Evolutionary conservation across 2,329 filamentous ascomycete genomes (phyloP), one percentile per base, ranked within the genome.

Genomic region (Aspergillus fischeri): DNA sequence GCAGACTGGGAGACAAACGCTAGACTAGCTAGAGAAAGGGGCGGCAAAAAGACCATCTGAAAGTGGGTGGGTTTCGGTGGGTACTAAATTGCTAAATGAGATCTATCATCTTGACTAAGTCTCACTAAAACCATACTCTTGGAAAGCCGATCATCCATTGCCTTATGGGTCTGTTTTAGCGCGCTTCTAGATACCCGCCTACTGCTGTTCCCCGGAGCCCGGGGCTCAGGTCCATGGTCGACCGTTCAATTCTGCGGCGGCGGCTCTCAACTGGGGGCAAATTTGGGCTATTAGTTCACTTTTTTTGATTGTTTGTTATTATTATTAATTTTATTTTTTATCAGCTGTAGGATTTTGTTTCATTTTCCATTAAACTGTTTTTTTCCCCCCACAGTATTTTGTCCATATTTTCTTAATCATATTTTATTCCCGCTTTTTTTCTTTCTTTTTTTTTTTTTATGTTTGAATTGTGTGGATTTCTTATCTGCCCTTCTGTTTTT

Each of bases 51-150:
- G 32, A 38, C 32, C 32, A 38, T 38, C 14, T 38, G 14, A 38
- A 38, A 3, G 14, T 35, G 32, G 11, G 32, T 35, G 32, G 29
- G 29, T 17, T 35, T 17, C 4, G 17, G 32, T 38, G 32, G 32
- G 32, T 38, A 17, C 32, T 38, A 38, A 38, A 38, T 38, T 38
- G 32, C 32, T 38, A 49, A 60, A 64, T 68, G 64, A 71, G 70
- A 73, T 73, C 70, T 73, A 72, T 73, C 70, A 72, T 71, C 70
- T 71, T 64, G 67, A 66, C 60, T 67, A 67, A 67, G 58, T 65
- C 56, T 54, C 66, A 70, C 68, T 71, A 70, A 68, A 64, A 66
- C 70, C 69, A 70, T 57, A 66, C 54, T 62, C 66, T 64, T 69
- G 69, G 68, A 70, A 71, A 68, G 62, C 62, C 59, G 70, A 73